Evolutionary conservation across 768 basidiomycete species (phyloP).

Genomic region (Tricholomella constricta): DNA sequence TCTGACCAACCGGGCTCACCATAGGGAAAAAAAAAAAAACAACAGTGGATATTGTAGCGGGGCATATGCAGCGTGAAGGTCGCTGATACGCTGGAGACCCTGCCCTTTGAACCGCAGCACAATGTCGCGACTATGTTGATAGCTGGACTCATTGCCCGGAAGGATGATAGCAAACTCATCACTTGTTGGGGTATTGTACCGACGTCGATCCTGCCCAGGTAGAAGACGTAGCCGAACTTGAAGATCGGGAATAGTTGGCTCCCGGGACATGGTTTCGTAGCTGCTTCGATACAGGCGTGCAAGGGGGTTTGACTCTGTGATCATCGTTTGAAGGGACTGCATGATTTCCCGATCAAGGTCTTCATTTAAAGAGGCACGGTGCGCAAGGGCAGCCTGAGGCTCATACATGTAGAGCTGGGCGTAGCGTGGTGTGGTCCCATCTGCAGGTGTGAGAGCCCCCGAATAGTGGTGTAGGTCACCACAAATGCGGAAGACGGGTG

Average conservation of each 20-base stretch:
- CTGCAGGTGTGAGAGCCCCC: conserved; percentile 31
- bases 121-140: conserved; percentile 29
- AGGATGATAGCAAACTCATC: conserved; percentile 45
- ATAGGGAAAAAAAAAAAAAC: conserved; percentile 41
- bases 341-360: conserved; percentile 17
- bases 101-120: conserved; percentile 29
- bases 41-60: conserved; percentile 46
- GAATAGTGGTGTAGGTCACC: conserved; percentile 38
- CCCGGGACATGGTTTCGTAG: too few species aligned
- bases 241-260: too few species aligned
- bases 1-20: conserved; percentile 41
- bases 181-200: conserved; percentile 45
- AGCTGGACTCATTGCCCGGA: conserved; percentile 29
- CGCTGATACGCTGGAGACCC: conserved; percentile 29
- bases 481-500: conserved; percentile 35
- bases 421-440: conserved; percentile 24
- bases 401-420: conserved; percentile 45
- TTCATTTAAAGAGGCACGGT: conserved; percentile 12
- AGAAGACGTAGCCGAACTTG: too few species aligned
- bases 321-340: conserved; percentile 21
- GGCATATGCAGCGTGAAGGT: conserved; percentile 36
- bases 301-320: too few species aligned
- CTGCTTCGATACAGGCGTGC: too few species aligned
- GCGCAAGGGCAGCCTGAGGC: conserved; percentile 27
- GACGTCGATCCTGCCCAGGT: conserved; percentile 2